These are phyloP conservation scores for Suhomyces xylopsoci DNA, from an alignment of 805 yeast genomes.

Conservation along the genomic window DNA sequence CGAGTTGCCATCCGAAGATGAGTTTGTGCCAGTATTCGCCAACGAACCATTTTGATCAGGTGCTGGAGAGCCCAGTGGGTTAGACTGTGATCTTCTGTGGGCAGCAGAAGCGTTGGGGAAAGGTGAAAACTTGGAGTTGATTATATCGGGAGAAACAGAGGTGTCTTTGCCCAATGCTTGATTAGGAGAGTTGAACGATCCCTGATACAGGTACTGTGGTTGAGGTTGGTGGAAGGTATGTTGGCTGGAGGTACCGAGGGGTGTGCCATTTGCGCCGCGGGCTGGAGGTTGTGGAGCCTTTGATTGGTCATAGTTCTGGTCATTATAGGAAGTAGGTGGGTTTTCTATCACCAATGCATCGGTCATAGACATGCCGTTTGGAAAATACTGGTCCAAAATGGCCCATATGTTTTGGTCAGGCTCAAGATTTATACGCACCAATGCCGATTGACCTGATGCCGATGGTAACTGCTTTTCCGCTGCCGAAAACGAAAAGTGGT, in stretches of 20 bases:
- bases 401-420: slow-evolving; percentile 64
- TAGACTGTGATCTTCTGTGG: slow-evolving; percentile 34
- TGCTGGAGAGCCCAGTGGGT: slow-evolving; percentile 27
- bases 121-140: slow-evolving; percentile 16
- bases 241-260: neutral
- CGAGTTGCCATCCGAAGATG: slow-evolving; percentile 16
- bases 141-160: slow-evolving; percentile 23
- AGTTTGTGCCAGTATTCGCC: neutral
- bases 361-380: slow-evolving; percentile 63
- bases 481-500: slow-evolving; percentile 10
- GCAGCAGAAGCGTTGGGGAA: slow-evolving; percentile 9
- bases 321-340: neutral
- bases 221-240: slow-evolving; percentile 30
- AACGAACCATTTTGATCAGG: slow-evolving; percentile 5
- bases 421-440: slow-evolving; percentile 29
- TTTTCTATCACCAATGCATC: slow-evolving; percentile 61
- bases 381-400: slow-evolving; percentile 56
- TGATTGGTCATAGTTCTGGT: slow-evolving; percentile 1
- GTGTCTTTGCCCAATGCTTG: slow-evolving; percentile 17
- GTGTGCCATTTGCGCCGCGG: neutral
- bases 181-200: neutral
- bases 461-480: slow-evolving; percentile 13
- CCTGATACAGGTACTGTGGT: slow-evolving; percentile 26
- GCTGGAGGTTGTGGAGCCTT: neutral
- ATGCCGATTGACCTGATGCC: slow-evolving; percentile 5